Conservation (phyloP, 345 rosid species). For the Raphanus raphanistrum region DNA sequence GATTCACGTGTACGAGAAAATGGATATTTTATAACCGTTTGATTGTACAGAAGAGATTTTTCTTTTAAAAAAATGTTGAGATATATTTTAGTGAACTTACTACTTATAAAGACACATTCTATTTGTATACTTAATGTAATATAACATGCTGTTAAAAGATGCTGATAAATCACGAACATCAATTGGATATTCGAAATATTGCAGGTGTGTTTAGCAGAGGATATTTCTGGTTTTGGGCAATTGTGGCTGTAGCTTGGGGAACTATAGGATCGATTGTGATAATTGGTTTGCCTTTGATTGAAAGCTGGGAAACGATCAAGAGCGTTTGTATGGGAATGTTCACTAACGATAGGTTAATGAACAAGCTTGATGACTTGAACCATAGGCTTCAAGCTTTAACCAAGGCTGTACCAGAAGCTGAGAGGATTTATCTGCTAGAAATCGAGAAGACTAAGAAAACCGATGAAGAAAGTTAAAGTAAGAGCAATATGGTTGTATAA, state of each 20-base stretch:
- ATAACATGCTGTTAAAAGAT: background rate
- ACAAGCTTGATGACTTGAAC: constrained; percentile 61
- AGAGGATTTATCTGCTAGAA: constrained; percentile 57
- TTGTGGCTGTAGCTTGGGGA: constrained; percentile 84
- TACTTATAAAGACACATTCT: too few relatives aligned
- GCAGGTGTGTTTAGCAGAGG: constrained; percentile 56
- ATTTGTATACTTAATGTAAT: background rate
- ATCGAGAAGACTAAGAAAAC: constrained; percentile 49
- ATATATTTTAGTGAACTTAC: too few relatives aligned
- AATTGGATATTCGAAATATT: background rate
- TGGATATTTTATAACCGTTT: too few relatives aligned
- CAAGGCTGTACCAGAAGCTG: constrained; percentile 69
- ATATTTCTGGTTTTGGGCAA: constrained; percentile 90
- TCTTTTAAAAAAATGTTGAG: too few relatives aligned
- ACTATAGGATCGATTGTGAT: constrained; percentile 70
- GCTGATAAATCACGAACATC: background rate
- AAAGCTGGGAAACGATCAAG: constrained; percentile 76
- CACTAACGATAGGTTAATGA: constrained; percentile 70
- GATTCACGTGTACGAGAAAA: too few relatives aligned
- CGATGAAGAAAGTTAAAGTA: constrained; percentile 23
- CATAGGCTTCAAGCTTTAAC: constrained; percentile 54
- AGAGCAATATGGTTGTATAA: background rate
- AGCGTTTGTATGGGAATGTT: constrained; percentile 68
- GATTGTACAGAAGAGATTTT: too few relatives aligned
- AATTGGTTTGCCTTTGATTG: constrained; percentile 63